Conservation (phyloP, 2,329 filamentous ascomycete genomes). For the Zopfia rhizophila region DNA sequence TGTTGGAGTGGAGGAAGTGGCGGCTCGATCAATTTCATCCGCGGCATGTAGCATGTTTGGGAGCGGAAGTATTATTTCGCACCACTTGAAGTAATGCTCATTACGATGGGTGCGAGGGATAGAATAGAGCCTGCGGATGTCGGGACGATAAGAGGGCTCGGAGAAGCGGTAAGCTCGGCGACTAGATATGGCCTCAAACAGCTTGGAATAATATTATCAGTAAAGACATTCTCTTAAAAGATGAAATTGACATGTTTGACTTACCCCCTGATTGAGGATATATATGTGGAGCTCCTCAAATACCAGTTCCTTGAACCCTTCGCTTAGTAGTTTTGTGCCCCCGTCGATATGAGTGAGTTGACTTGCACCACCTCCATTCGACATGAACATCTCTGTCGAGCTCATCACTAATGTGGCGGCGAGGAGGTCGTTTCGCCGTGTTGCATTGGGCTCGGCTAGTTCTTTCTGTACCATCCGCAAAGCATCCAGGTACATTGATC, state of each 20-base stretch:
- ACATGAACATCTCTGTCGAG: conserved; percentile 31
- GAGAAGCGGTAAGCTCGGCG: conserved; percentile 27
- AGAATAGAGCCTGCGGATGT: conserved; percentile 19
- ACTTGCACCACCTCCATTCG: conserved; percentile 25
- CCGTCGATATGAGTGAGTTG: conserved; percentile 32
- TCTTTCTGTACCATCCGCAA: conserved; percentile 30
- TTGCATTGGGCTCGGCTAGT: conserved; percentile 19
- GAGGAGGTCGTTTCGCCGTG: conserved; percentile 22
- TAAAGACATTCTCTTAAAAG: too few relatives aligned
- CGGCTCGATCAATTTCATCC: conserved; percentile 16
- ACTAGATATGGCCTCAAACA: conserved; percentile 25
- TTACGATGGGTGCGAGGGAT: conserved; percentile 18
- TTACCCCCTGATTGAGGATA: conserved; percentile 26
- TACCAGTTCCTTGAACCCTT: conserved; percentile 5
- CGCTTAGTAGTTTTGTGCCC: conserved; percentile 24
- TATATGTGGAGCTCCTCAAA: conserved; percentile 30
- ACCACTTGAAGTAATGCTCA: conserved; percentile 29
- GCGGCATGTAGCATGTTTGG: conserved; percentile 25
- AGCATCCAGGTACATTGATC: conserved; percentile 26
- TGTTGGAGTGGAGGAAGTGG: neutral
- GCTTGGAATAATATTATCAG: too few relatives aligned
- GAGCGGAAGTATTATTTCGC: conserved; percentile 26
- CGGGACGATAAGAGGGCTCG: conserved; percentile 15
- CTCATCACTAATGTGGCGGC: conserved; percentile 33
- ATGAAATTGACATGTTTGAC: too few relatives aligned